Percentiles rank a stretch among this genome's conserved stretches.
phyloP scores from a whole-genome alignment of 2,329 filamentous ascomycete species.

The Arthrobotrys entomopaga region DNA sequence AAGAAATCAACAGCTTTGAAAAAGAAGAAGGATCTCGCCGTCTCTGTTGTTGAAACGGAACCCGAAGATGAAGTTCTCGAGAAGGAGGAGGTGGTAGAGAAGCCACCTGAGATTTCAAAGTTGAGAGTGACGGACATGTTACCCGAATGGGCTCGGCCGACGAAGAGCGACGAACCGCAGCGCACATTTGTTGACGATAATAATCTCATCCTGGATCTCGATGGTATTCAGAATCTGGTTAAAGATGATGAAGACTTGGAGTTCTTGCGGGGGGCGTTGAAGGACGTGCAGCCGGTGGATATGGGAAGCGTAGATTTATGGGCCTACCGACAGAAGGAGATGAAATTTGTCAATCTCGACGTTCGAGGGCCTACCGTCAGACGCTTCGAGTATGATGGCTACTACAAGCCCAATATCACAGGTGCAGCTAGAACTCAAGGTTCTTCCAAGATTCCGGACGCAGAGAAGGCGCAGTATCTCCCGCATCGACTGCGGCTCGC shows the following conservation, averaged over 20 bases:
- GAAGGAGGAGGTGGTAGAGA: constrained; percentile 62
- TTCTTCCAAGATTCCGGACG: constrained; percentile 93
- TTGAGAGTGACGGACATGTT: constrained; percentile 20
- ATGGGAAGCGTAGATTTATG: constrained; percentile 71
- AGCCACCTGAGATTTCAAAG: constrained; percentile 58
- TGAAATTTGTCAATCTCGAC: constrained; percentile 74
- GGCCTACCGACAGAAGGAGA: constrained; percentile 77
- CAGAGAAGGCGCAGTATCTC: constrained; percentile 97
- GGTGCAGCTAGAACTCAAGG: constrained; percentile 92
- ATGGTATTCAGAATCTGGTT: constrained; percentile 75
- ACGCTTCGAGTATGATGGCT: constrained; percentile 67
- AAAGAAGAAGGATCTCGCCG: constrained; percentile 26
- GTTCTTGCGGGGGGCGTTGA: constrained; percentile 68
- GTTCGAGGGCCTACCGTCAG: constrained; percentile 60
- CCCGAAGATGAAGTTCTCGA: constrained; percentile 60
- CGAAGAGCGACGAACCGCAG: constrained; percentile 68
- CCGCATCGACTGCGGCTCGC: constrained; percentile 95
- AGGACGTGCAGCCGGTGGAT: constrained; percentile 64
- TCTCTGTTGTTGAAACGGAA: constrained; percentile 64
- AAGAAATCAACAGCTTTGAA: constrained; percentile 64
- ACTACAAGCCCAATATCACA: constrained; percentile 83
- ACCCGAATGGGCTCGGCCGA: constrained; percentile 63
- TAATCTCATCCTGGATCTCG: constrained; percentile 72
- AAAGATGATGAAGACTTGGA: constrained; percentile 76
- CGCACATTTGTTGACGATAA: constrained; percentile 75